Base-by-base conservation (phyloP, 441 rosid species). In the Pelargonium exstipulatum region DNA sequence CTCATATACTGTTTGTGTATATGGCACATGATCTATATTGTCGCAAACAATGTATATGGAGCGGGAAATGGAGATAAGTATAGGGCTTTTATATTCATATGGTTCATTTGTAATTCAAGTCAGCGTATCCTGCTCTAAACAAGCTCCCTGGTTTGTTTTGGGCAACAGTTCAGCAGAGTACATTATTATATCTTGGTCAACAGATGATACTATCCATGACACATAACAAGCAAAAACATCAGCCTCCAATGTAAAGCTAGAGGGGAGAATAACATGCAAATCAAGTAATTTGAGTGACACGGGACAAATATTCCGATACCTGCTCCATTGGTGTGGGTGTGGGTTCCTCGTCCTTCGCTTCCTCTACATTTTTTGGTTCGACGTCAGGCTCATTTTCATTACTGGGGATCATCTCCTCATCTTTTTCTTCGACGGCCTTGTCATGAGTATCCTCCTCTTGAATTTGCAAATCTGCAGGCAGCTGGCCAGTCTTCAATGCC, bases 401-500 rank as follows among this genome's bases (percentile, higher is more conserved):
- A 51, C 75, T 79, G 71, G 78, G 69, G 37, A 14, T 74, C 82
- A 73, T 80, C 70, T 81, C 76, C 24, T 82, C 87, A 78, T 81
- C 85, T 71, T 83, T 80, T 26, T 71, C 86, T 62, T 76, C 55
- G 35, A 48, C 76, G 60, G 17, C 51, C 42, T 77, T 70, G 17
- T 75, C 71, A 3, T 53, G 81, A 68, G 29, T 62, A 49, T 53
- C 82, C 73, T 76, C 66, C 45, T 82, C 88, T 3, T 84, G 83
- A 73, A 88, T 78, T 69, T 80, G 75, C 65, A 95, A 80, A 77
- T 90, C 97, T 13, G 88, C 90, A 32, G 98, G 99, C 78, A 95
- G 82, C 82, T 88, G 98, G 53, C 99, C 99, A 4, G 96, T 84
- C 87, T 82, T 85, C 81, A 95, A 69, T 71, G 95, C 99, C 98